These are phyloP conservation scores for Erigeron canadensis DNA, from an alignment of 129 eudicot genomes.

Conservation along the genomic window DNA sequence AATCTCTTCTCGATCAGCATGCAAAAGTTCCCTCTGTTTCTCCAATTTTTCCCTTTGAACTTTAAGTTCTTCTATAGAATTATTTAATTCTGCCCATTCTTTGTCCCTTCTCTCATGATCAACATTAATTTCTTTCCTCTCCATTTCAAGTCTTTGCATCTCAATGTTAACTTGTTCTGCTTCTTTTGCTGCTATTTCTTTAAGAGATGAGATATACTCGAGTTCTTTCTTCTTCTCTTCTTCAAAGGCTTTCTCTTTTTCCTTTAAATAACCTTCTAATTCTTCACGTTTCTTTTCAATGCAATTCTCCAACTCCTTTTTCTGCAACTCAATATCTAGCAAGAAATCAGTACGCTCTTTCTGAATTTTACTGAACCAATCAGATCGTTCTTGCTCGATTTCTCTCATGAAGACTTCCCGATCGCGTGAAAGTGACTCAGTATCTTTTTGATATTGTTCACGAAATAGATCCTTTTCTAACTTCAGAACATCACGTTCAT, in stretches of 20 bases:
- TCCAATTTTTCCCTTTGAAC: slow-evolving; percentile 80
- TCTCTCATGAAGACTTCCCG: slow-evolving; percentile 68
- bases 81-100: slow-evolving; percentile 83
- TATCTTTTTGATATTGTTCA: slow-evolving; percentile 58
- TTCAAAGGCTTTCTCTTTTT: slow-evolving; percentile 65
- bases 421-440: slow-evolving; percentile 65
- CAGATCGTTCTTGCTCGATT: slow-evolving; percentile 71
- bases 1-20: slow-evolving; percentile 66
- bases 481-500: slow-evolving; percentile 75
- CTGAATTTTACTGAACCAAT: slow-evolving; percentile 73
- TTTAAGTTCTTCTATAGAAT: slow-evolving; percentile 74
- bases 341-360: slow-evolving; percentile 69
- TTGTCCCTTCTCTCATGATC: slow-evolving; percentile 83
- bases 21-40: slow-evolving; percentile 81
- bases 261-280: slow-evolving; percentile 64
- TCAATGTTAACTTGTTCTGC: slow-evolving; percentile 64
- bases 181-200: slow-evolving; percentile 69
- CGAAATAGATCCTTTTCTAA: slow-evolving; percentile 67
- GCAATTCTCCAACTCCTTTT: slow-evolving; percentile 64
- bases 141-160: slow-evolving; percentile 59
- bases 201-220: slow-evolving; percentile 51
- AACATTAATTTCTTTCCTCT: slow-evolving; percentile 66
- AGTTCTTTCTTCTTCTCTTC: slow-evolving; percentile 85
- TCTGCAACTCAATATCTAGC: slow-evolving; percentile 68
- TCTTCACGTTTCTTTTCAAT: slow-evolving; percentile 87